phyloP scores from a whole-genome alignment of 2,329 filamentous ascomycete species.

The Botrytis porri region DNA sequence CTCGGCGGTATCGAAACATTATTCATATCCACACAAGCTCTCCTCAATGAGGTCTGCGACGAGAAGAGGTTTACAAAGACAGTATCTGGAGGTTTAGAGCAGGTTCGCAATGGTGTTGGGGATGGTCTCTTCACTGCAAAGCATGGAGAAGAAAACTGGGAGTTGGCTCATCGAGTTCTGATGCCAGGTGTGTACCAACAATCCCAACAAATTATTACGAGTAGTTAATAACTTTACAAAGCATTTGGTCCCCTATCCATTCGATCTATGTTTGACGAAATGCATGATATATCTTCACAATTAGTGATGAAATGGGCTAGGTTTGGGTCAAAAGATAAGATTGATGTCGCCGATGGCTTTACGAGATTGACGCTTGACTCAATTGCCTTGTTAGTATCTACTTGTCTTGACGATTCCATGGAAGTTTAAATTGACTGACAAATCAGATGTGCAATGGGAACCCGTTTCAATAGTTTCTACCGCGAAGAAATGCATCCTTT shows the following conservation, averaged over 20 bases:
- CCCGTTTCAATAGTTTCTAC: conserved; percentile 78
- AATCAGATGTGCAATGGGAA: conserved; percentile 61
- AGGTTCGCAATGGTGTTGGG: conserved; percentile 58
- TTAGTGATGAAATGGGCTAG: conserved; percentile 67
- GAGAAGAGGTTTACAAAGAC: conserved; percentile 62
- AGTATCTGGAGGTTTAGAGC: conserved; percentile 47
- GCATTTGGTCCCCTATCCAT: conserved; percentile 69
- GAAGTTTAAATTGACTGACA: neutral
- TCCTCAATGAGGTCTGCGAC: conserved; percentile 63
- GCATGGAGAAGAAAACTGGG: conserved; percentile 59
- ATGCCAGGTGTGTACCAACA: conserved; percentile 45
- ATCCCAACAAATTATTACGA: neutral
- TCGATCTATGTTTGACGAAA: conserved; percentile 64
- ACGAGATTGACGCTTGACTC: conserved; percentile 70
- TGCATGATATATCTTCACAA: conserved; percentile 66
- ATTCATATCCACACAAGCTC: conserved; percentile 51
- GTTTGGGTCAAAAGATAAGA: conserved; percentile 54
- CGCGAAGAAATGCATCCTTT: conserved; percentile 67
- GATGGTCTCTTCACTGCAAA: conserved; percentile 65
- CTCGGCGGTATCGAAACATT: conserved; percentile 48
- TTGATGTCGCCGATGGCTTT: conserved; percentile 65
- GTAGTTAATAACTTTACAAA: neutral
- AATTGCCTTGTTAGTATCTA: conserved; percentile 43
- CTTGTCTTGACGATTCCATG: neutral
- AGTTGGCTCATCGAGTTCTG: conserved; percentile 61